Evolutionary conservation across 495 filamentous ascomycete genomes (phyloP).

Genomic region (Hyaloscypha bicolor): DNA sequence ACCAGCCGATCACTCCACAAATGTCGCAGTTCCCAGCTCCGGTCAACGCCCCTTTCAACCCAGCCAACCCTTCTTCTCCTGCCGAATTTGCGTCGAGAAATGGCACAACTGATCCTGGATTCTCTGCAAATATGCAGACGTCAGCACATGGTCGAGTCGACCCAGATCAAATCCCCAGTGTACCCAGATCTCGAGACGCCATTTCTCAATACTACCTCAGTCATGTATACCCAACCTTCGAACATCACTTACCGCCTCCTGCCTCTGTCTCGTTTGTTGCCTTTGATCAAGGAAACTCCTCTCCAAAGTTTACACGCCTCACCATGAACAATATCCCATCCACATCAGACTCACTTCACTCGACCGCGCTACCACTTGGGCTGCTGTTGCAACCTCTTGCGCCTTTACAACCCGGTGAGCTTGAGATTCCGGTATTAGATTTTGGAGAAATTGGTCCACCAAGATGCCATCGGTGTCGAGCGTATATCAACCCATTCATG

Average conservation of each 20-base stretch:
- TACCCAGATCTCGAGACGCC: slow-evolving; percentile 81
- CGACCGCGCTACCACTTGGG: slow-evolving; percentile 82
- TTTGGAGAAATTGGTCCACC: slow-evolving; percentile 93
- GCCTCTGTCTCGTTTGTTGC: slow-evolving; percentile 89
- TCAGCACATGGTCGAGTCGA: slow-evolving; percentile 78
- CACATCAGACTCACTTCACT: slow-evolving; percentile 74
- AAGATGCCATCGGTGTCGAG: slow-evolving; percentile 87
- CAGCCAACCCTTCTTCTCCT: slow-evolving; percentile 50
- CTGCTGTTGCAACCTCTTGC: slow-evolving; percentile 90
- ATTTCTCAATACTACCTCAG: slow-evolving; percentile 81
- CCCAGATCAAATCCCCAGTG: slow-evolving; percentile 90
- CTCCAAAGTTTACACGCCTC: slow-evolving; percentile 89
- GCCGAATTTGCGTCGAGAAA: slow-evolving; percentile 60
- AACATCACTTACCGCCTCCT: slow-evolving; percentile 86
- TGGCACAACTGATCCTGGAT: slow-evolving; percentile 39
- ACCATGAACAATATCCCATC: slow-evolving; percentile 91
- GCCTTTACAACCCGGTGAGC: slow-evolving; percentile 79
- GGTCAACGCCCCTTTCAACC: slow-evolving; percentile 60
- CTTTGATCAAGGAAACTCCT: slow-evolving; percentile 94
- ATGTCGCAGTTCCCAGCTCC: slow-evolving; percentile 64
- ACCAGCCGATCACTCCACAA: slow-evolving; percentile 54
- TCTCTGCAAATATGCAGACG: slow-evolving; percentile 38
- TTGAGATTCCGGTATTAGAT: slow-evolving; percentile 88
- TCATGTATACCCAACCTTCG: slow-evolving; percentile 92
- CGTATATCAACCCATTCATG: slow-evolving; percentile 99